phyloP scores from a whole-genome alignment of 1,139 yeast species.

The Kodamaea ohmeri region DNA sequence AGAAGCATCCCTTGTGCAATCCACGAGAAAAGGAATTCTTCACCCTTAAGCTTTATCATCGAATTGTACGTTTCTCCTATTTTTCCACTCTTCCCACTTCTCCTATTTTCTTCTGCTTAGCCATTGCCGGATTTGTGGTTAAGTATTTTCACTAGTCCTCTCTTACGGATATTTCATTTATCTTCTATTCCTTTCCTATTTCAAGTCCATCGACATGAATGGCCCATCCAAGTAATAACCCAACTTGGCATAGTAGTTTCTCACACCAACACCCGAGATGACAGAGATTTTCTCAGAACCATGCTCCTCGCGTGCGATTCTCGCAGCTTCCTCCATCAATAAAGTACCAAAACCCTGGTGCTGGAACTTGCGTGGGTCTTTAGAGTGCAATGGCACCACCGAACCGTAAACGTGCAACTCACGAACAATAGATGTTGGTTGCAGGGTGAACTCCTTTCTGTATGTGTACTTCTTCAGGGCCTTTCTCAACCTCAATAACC shows the following conservation, averaged over 20 bases:
- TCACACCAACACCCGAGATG: slow-evolving; percentile 95
- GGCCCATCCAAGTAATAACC: slow-evolving; percentile 96
- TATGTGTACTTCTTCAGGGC: slow-evolving; percentile 88
- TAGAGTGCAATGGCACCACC: slow-evolving; percentile 94
- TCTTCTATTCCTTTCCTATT: slow-evolving; percentile 16
- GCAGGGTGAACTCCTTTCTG: slow-evolving; percentile 80
- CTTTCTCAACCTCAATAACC: slow-evolving; percentile 80
- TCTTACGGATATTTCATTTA: no score
- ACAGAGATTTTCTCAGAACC: slow-evolving; percentile 90
- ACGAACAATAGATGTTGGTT: slow-evolving; percentile 89
- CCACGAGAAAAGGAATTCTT: no score
- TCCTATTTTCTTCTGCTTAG: no score
- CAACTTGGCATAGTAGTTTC: slow-evolving; percentile 88
- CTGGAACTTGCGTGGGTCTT: slow-evolving; percentile 97
- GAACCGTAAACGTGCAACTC: slow-evolving; percentile 97
- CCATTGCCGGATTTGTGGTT: background rate
- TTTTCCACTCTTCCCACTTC: no score
- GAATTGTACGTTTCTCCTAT: no score
- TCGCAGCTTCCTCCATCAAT: slow-evolving; percentile 96
- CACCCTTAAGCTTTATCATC: no score
- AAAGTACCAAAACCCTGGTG: slow-evolving; percentile 99
- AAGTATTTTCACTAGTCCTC: background rate
- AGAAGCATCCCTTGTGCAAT: no score
- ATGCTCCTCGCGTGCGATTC: slow-evolving; percentile 94
- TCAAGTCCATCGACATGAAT: slow-evolving; percentile 72